These are phyloP conservation scores for Clohesyomyces aquaticus DNA, from an alignment of 495 filamentous ascomycete species.

Conservation along the genomic window DNA sequence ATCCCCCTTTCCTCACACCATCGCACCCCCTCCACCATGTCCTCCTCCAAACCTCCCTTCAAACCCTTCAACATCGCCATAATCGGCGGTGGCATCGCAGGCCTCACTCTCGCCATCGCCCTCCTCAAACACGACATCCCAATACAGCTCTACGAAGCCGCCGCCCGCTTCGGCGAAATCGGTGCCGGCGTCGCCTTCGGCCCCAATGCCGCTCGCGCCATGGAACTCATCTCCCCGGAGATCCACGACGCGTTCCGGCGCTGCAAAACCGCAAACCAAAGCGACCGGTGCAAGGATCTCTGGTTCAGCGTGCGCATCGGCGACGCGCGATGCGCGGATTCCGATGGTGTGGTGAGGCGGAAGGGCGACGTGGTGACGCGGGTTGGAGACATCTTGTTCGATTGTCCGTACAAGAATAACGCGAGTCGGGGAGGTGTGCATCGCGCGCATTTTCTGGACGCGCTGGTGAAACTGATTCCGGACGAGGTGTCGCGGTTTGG, in stretches of 20 bases:
- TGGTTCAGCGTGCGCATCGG: conserved; percentile 44
- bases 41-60: background rate
- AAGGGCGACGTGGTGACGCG: background rate
- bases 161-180: conserved; percentile 50
- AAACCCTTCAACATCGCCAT: conserved; percentile 35
- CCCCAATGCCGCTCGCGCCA: conserved; percentile 61
- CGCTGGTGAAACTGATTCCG: conserved; percentile 60
- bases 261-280: conserved; percentile 44
- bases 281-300: conserved; percentile 20
- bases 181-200: conserved; percentile 67
- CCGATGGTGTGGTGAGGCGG: conserved; percentile 29
- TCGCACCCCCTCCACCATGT: conserved; percentile 4
- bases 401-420: conserved; percentile 40
- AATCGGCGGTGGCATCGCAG: conserved; percentile 34
- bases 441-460: conserved; percentile 63
- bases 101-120: conserved; percentile 31
- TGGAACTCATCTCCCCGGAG: conserved; percentile 55
- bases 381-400: conserved; percentile 43
- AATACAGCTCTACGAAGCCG: conserved; percentile 36
- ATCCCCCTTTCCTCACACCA: background rate
- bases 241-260: conserved; percentile 52
- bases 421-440: conserved; percentile 51
- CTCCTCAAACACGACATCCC: conserved; percentile 32
- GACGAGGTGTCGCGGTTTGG: conserved; percentile 48
- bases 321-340: conserved; percentile 30